Percentiles rank a stretch among this genome's conserved stretches.
Conservation (phyloP, 257 asterid genomes). For the Scutellaria barbata region DNA sequence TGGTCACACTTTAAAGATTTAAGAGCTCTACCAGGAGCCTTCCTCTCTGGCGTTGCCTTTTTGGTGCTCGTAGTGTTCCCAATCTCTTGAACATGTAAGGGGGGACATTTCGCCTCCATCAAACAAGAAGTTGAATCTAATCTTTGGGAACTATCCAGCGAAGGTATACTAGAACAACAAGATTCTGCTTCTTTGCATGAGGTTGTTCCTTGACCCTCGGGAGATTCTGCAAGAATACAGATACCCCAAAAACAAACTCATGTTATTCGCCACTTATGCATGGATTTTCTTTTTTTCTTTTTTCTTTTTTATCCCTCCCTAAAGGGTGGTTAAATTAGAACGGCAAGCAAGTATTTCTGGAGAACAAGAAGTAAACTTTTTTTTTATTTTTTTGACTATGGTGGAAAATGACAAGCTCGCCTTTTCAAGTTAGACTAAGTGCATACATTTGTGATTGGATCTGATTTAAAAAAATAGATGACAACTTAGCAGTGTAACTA, state of each 20-base stretch:
- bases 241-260: background rate
- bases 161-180: background rate
- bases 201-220: conserved; percentile 30
- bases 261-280: background rate
- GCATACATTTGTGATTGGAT: background rate
- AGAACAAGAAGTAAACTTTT: background rate
- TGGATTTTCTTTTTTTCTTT: too few relatives aligned
- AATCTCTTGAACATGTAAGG: conserved; percentile 9
- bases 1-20: conserved; percentile 12
- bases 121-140: conserved; percentile 34
- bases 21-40: background rate
- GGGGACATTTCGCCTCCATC: conserved; percentile 19
- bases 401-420: background rate
- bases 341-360: background rate
- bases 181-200: conserved; percentile 18
- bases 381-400: background rate
- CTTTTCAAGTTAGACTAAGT: background rate
- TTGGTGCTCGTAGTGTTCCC: conserved; percentile 15
- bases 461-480: background rate
- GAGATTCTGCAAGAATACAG: conserved; percentile 37
- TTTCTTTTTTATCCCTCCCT: background rate
- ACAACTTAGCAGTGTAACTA: background rate
- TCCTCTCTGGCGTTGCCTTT: background rate
- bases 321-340: background rate
- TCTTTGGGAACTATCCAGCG: conserved; percentile 7